These are phyloP conservation scores for Helminthosporium solani DNA, from an alignment of 2,329 filamentous ascomycete genomes.

Conservation along the genomic window DNA sequence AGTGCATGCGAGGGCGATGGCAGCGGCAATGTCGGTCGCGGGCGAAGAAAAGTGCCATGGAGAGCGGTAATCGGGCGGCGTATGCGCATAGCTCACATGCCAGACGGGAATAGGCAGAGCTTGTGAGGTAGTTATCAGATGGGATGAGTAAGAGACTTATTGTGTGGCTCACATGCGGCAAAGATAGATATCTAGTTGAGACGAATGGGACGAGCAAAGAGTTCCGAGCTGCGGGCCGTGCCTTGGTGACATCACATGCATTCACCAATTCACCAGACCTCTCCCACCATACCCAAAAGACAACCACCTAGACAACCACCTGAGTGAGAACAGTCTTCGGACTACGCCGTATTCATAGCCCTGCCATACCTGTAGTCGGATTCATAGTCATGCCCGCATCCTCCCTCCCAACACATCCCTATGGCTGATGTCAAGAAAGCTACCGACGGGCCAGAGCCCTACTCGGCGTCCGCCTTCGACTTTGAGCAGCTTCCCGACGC, in stretches of 20 bases:
- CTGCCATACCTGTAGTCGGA: background rate
- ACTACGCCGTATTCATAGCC: no score
- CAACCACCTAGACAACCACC: no score
- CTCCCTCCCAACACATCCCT: constrained; percentile 2
- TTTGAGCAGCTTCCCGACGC: constrained; percentile 72
- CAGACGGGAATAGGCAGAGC: background rate
- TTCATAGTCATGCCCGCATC: background rate
- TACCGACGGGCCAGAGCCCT: constrained; percentile 60
- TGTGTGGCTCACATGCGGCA: no score
- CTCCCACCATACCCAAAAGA: no score
- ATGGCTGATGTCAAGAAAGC: constrained; percentile 49
- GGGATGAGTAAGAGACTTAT: no score
- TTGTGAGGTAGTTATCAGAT: background rate
- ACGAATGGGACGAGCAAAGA: background rate
- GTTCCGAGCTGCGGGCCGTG: background rate
- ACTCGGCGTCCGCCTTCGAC: constrained; percentile 66
- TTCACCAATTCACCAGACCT: no score
- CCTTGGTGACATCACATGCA: background rate
- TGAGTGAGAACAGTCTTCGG: no score
- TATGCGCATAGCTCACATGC: constrained; percentile 21
- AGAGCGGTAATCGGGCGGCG: constrained; percentile 13
- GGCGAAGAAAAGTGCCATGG: constrained; percentile 9
- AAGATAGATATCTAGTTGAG: background rate
- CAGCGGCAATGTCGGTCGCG: background rate
- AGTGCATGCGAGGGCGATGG: constrained; percentile 1